Evolutionary conservation across 257 asterid genomes (phyloP).

Genomic region (Cynanchum wilfordii): DNA sequence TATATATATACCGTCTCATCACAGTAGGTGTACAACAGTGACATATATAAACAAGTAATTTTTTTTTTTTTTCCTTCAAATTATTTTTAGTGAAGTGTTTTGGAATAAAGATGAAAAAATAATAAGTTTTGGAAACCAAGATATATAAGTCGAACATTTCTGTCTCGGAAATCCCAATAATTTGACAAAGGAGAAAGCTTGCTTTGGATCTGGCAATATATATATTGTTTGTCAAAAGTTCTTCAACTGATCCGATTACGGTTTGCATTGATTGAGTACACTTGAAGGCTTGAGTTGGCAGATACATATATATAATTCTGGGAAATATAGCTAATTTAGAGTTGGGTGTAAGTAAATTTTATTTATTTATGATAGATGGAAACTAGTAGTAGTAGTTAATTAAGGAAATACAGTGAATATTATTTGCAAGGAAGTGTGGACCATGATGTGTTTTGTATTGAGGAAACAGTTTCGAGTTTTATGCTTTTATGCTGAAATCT

Average conservation of each 20-base stretch:
- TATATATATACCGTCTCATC: no score
- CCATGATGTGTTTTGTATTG: slow-evolving; percentile 28
- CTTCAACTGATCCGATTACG: slow-evolving; percentile 1
- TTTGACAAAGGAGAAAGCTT: slow-evolving; percentile 1
- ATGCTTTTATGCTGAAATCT: slow-evolving; percentile 28
- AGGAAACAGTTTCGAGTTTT: slow-evolving; percentile 21
- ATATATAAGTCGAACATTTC: not conserved
- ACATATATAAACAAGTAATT: no score
- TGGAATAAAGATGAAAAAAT: no score
- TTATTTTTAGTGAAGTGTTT: no score
- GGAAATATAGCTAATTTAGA: not conserved
- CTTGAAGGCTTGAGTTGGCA: slow-evolving; percentile 39
- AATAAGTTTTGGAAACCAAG: not conserved
- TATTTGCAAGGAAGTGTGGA: slow-evolving; percentile 15
- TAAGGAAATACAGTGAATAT: not conserved
- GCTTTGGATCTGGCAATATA: slow-evolving; percentile 19
- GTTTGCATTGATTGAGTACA: slow-evolving; percentile 31
- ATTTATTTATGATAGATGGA: not conserved
- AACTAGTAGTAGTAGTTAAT: not conserved
- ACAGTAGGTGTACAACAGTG: no score
- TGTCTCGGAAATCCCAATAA: slow-evolving; percentile 4
- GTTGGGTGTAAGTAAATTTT: not conserved
- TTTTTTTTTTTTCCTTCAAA: no score
- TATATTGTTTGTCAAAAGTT: slow-evolving; percentile 21
- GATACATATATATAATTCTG: not conserved